Evolutionary conservation across 163 green algal genomes (phyloP).

Genomic region (Scenedesmus sp.): DNA sequence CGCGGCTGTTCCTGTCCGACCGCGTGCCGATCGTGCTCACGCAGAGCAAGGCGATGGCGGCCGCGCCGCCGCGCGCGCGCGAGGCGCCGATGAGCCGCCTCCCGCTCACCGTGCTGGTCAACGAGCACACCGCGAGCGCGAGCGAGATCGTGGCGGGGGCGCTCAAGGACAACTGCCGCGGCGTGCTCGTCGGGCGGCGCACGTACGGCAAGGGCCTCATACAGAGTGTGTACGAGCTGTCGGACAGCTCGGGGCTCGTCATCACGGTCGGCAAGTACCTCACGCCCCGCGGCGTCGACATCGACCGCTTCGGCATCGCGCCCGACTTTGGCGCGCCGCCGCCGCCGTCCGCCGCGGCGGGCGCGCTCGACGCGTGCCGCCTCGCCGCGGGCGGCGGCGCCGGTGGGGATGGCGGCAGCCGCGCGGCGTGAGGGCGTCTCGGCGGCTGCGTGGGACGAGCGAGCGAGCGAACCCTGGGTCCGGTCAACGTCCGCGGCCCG

Average conservation of each 20-base stretch:
- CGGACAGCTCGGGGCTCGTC: slow-evolving; percentile 89
- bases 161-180: slow-evolving; percentile 84
- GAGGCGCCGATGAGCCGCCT: slow-evolving; percentile 44
- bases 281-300: slow-evolving; percentile 86
- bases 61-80: slow-evolving; percentile 42
- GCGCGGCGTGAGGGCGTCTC: too few relatives aligned
- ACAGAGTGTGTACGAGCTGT: slow-evolving; percentile 96
- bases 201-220: slow-evolving; percentile 98
- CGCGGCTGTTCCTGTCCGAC: slow-evolving; percentile 86
- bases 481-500: too few relatives aligned
- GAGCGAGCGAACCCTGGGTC: too few relatives aligned
- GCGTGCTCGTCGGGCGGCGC: slow-evolving; percentile 81
- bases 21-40: slow-evolving; percentile 68
- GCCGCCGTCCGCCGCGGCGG: background rate
- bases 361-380: slow-evolving; percentile 27
- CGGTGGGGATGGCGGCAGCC: background rate
- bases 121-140: slow-evolving; percentile 89
- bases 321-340: slow-evolving; percentile 24
- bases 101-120: slow-evolving; percentile 75
- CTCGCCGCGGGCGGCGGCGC: slow-evolving; percentile 18
- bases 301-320: slow-evolving; percentile 72
- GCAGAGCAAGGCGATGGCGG: slow-evolving; percentile 43
- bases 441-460: too few relatives aligned
- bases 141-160: slow-evolving; percentile 85
- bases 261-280: slow-evolving; percentile 94